Conservation (phyloP, 2,329 filamentous ascomycete species). For the Aspergillus brasiliensis region DNA sequence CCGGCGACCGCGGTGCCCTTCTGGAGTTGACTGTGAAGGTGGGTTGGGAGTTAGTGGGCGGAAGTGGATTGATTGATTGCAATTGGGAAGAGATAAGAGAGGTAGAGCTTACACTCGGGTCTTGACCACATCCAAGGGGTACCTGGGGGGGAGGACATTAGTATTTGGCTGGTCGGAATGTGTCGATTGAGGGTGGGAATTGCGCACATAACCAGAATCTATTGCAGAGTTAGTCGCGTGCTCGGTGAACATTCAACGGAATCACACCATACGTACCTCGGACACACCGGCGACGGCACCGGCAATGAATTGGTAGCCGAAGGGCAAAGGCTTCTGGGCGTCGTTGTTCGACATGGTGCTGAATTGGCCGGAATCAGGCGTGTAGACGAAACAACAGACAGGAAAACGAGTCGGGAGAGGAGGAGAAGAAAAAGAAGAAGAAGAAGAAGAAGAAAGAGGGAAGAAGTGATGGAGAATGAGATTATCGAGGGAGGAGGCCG, state of each 20-base stretch:
- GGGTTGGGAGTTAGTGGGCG: conserved; percentile 1
- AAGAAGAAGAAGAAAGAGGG: conserved; percentile 13
- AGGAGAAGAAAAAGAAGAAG: conserved; percentile 9
- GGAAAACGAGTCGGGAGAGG: not conserved
- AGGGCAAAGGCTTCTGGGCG: conserved; percentile 77
- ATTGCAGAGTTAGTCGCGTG: conserved; percentile 19
- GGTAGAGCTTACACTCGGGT: conserved; percentile 78
- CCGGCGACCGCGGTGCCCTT: conserved; percentile 67
- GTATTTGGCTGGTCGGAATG: not conserved
- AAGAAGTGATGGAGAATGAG: conserved; percentile 15
- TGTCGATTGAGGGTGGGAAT: not conserved
- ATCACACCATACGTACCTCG: conserved; percentile 66
- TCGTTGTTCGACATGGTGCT: conserved; percentile 61
- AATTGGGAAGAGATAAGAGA: conserved; percentile 14
- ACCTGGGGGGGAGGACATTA: conserved; percentile 61
- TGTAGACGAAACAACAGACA: conserved; percentile 6
- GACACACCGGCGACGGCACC: conserved; percentile 97
- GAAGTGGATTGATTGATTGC: not conserved
- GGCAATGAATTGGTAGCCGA: conserved; percentile 92
- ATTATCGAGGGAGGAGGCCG: conserved; percentile 17
- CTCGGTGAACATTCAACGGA: not conserved
- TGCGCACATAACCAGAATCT: conserved; percentile 85
- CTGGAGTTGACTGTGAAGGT: conserved; percentile 72
- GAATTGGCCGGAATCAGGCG: not conserved
- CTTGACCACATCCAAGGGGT: conserved; percentile 97